Percentiles rank a stretch among this genome's conserved stretches.
Evolutionary conservation across 192 early-diverging fungal genomes (phyloP).

Genomic region (Coemansia sp.): DNA sequence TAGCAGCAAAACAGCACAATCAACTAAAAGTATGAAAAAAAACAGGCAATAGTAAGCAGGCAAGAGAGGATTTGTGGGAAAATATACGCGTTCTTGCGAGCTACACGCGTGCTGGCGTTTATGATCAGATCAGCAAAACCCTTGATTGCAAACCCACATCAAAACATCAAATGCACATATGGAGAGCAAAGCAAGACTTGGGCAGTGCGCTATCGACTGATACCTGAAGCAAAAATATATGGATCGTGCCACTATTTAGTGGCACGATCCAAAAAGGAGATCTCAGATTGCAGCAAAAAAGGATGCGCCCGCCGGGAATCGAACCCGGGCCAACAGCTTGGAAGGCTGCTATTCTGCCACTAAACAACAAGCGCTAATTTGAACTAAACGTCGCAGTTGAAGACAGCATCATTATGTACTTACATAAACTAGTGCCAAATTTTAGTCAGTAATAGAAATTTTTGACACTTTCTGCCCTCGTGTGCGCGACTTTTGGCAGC

Average conservation of each 20-base stretch:
- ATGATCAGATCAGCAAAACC: background rate
- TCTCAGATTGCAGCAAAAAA: background rate
- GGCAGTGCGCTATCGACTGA: too few species aligned
- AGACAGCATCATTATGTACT: too few species aligned
- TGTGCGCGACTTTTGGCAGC: too few species aligned
- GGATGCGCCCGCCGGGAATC: constrained; percentile 62
- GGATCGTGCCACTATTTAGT: background rate
- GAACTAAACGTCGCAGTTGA: background rate
- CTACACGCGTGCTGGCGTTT: background rate
- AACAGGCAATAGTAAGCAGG: too few species aligned
- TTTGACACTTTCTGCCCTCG: too few species aligned
- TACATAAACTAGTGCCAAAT: too few species aligned
- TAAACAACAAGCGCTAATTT: background rate
- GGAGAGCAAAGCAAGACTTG: too few species aligned
- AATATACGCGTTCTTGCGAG: background rate
- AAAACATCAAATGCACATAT: background rate
- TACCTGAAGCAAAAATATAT: background rate
- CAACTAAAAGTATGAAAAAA: background rate
- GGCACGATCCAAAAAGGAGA: too few species aligned
- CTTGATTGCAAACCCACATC: background rate
- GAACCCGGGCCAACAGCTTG: constrained; percentile 70
- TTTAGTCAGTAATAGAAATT: too few species aligned
- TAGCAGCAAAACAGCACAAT: background rate
- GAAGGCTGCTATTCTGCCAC: constrained; percentile 3
- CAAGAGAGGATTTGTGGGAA: background rate